Percentiles rank a stretch among this genome's conserved stretches.
Conservation (phyloP, 139 green algal genomes). For the Chlamydomonas sp. region DNA sequence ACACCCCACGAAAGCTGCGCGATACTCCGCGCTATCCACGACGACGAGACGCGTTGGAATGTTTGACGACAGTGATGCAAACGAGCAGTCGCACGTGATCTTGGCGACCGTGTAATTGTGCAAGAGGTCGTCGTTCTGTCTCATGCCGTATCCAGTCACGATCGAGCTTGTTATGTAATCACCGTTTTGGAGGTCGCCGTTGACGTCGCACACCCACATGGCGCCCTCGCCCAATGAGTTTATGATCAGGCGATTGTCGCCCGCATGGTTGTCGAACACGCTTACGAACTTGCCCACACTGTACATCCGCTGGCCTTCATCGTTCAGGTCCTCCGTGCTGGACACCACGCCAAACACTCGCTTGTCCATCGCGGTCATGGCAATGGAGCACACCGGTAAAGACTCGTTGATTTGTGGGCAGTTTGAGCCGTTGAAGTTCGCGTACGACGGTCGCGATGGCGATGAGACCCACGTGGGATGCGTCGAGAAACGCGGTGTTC, state of each 20-base stretch:
- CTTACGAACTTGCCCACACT: not conserved
- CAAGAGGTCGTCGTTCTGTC: conserved; percentile 1
- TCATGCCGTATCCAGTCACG: not conserved
- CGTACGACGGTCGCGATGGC: too few species aligned
- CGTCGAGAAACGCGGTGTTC: too few species aligned
- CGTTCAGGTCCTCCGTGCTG: too few species aligned
- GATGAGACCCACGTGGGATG: too few species aligned
- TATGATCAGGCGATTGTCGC: not conserved
- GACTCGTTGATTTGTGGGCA: too few species aligned
- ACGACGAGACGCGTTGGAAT: not conserved
- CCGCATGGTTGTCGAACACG: not conserved
- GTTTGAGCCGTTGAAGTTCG: too few species aligned
- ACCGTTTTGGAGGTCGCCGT: conserved; percentile 2
- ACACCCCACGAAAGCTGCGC: not conserved
- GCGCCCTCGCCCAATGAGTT: conserved; percentile 18
- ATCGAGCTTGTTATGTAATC: not conserved
- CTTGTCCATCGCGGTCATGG: too few species aligned
- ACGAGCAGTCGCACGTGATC: conserved; percentile 12
- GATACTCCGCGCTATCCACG: not conserved
- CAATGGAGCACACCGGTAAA: too few species aligned
- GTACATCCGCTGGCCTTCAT: not conserved
- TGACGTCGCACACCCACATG: conserved; percentile 17
- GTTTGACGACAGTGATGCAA: not conserved
- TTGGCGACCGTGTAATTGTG: conserved; percentile 14
- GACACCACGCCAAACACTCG: not conserved